phyloP scores from a whole-genome alignment of 176 grass and related monocot genomes.

The Elaeis guineensis region DNA sequence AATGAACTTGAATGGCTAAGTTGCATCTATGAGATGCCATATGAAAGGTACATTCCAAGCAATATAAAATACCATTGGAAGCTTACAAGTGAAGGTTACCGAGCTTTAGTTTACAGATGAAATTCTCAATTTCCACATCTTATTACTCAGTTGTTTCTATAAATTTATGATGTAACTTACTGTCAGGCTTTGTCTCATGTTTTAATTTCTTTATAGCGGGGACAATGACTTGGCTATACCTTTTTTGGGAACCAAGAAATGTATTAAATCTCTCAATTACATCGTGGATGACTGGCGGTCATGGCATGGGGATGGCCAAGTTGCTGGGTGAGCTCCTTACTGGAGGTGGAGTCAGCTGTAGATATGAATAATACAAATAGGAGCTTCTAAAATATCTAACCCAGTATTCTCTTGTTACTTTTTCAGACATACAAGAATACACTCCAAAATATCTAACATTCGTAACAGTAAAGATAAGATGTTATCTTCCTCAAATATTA shows the following conservation, averaged over 20 bases:
- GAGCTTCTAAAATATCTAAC: too few relatives aligned
- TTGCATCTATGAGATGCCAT: slow-evolving; percentile 16
- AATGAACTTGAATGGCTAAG: slow-evolving; percentile 10
- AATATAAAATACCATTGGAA: slow-evolving; percentile 31
- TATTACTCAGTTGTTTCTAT: too few relatives aligned
- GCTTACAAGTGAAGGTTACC: slow-evolving; percentile 27
- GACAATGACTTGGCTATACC: slow-evolving; percentile 28
- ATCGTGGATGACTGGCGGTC: slow-evolving; percentile 45
- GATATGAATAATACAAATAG: too few relatives aligned
- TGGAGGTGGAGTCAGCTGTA: too few relatives aligned
- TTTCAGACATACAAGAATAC: slow-evolving; percentile 27
- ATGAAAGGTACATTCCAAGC: slow-evolving; percentile 12
- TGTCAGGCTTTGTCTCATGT: background rate
- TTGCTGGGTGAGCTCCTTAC: slow-evolving; percentile 26
- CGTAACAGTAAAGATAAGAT: slow-evolving; percentile 29
- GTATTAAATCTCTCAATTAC: slow-evolving; percentile 45
- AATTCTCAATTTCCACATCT: background rate
- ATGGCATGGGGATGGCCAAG: slow-evolving; percentile 40
- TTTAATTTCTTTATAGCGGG: slow-evolving; percentile 16
- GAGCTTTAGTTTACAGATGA: slow-evolving; percentile 43
- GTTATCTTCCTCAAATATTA: background rate
- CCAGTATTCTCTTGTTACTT: background rate
- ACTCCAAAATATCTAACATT: slow-evolving; percentile 22
- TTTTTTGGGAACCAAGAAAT: slow-evolving; percentile 35
- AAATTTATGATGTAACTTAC: too few relatives aligned